Percentiles rank a stretch among this genome's conserved stretches.
These are phyloP conservation scores for Perkinsus chesapeaki DNA, from an alignment of 169 alveolate genomes.

Conservation along the genomic window DNA sequence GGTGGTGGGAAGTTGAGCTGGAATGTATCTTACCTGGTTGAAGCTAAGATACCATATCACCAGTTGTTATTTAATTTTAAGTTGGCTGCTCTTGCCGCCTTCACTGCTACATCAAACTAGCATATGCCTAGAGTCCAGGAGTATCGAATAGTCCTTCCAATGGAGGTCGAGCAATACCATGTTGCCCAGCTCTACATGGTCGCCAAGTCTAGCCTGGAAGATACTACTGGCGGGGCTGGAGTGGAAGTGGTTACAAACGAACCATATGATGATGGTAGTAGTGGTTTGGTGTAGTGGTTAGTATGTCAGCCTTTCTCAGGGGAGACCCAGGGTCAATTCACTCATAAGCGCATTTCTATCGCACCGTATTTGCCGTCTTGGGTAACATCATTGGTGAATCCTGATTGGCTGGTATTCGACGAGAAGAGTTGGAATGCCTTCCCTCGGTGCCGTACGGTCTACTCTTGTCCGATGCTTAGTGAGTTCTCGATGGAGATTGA, in stretches of 20 bases:
- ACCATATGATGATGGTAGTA: slow-evolving; percentile 11
- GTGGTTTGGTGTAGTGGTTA: neutral
- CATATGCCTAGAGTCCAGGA: slow-evolving; percentile 5
- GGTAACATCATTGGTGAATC: slow-evolving; percentile 29
- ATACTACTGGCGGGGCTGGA: slow-evolving; percentile 13
- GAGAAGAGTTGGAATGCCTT: slow-evolving; percentile 25
- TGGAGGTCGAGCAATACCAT: slow-evolving; percentile 23
- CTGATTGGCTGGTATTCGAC: slow-evolving; percentile 25
- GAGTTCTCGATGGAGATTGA: slow-evolving; percentile 24
- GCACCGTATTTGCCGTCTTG: slow-evolving; percentile 25
- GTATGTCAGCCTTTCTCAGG: neutral
- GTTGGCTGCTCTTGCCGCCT: neutral
- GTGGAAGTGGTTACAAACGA: slow-evolving; percentile 24
- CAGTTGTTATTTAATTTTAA: neutral
- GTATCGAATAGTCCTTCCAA: slow-evolving; percentile 28
- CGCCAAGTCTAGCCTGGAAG: slow-evolving; percentile 28
- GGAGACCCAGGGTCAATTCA: slow-evolving; percentile 12
- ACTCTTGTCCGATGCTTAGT: slow-evolving; percentile 23
- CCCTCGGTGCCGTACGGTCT: slow-evolving; percentile 18
- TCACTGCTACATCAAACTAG: neutral
- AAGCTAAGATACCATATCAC: neutral
- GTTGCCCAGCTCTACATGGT: slow-evolving; percentile 23
- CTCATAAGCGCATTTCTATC: slow-evolving; percentile 21
- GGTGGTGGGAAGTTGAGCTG: neutral
- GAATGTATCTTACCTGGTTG: neutral